Percentiles rank a stretch among this genome's conserved stretches.
These are phyloP conservation scores for Talaromyces sp. DNA, from an alignment of 2,329 filamentous ascomycete genomes.

Conservation along the genomic window DNA sequence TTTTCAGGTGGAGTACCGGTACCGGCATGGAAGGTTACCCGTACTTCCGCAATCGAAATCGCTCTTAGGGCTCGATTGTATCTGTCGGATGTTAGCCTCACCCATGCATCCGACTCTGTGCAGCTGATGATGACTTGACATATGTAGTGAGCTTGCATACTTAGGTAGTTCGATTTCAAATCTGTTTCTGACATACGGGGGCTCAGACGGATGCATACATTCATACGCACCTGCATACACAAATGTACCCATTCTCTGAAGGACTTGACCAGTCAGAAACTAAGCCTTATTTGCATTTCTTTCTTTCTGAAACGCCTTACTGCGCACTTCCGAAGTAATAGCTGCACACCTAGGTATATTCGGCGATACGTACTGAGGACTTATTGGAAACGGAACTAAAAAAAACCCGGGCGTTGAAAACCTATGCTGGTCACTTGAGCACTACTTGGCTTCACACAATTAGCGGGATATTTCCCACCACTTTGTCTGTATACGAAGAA, in stretches of 20 bases:
- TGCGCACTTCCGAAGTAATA: neutral
- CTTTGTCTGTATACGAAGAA: neutral
- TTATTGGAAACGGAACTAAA: neutral
- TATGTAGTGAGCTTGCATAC: neutral
- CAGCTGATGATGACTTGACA: neutral
- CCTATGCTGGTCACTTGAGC: neutral
- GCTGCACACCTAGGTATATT: neutral
- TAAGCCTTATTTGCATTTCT: neutral
- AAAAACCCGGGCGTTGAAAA: neutral
- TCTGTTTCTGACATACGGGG: slow-evolving; percentile 3
- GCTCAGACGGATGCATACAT: neutral
- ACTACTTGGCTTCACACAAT: neutral
- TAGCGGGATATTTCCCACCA: neutral
- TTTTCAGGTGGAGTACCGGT: neutral
- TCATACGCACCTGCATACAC: neutral
- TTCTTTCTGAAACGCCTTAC: neutral
- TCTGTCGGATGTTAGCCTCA: neutral
- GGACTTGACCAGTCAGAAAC: neutral
- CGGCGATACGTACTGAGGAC: neutral
- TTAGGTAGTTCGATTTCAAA: neutral
- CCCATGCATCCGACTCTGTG: neutral
- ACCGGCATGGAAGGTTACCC: neutral
- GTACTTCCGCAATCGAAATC: no score
- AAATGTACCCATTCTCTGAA: neutral
- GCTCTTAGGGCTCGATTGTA: neutral